Evolutionary conservation across 352 stramenopile genomes (phyloP).

Genomic region (Globisporangium mamillatum): DNA sequence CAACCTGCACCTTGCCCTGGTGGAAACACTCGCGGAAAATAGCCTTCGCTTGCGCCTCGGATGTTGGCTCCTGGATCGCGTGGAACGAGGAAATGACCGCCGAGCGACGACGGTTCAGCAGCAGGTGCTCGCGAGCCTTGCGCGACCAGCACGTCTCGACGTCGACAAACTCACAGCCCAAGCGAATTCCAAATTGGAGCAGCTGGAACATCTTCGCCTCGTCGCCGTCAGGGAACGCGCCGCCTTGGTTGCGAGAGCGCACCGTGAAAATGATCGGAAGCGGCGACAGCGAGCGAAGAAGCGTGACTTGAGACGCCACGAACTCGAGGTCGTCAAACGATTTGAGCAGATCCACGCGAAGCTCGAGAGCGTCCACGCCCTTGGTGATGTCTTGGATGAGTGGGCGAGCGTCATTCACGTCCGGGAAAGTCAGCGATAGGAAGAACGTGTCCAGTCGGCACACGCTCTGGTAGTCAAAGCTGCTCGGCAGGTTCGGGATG

Average conservation of each 20-base stretch:
- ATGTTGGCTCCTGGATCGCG: constrained; percentile 50
- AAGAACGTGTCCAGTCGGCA: constrained; percentile 71
- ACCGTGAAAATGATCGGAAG: constrained; percentile 97
- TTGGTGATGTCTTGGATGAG: constrained; percentile 51
- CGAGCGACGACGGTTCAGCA: constrained; percentile 37
- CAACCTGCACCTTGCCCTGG: constrained; percentile 71
- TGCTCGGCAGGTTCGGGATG: constrained; percentile 37
- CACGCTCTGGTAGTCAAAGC: constrained; percentile 51
- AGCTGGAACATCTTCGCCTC: constrained; percentile 86
- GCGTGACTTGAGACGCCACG: constrained; percentile 70
- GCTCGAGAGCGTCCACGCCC: constrained; percentile 95
- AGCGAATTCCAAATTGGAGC: constrained; percentile 88
- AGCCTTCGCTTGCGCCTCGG: constrained; percentile 37
- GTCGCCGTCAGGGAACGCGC: constrained; percentile 91
- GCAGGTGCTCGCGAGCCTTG: constrained; percentile 56
- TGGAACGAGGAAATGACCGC: constrained; percentile 83
- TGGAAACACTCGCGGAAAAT: constrained; percentile 77
- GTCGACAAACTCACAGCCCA: constrained; percentile 95
- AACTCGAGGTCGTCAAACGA: constrained; percentile 46
- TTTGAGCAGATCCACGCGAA: constrained; percentile 93
- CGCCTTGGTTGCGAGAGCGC: constrained; percentile 91
- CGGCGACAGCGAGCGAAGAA: constrained; percentile 82
- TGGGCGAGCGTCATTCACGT: constrained; percentile 44
- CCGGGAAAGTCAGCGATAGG: constrained; percentile 70
- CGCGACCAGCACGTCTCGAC: constrained; percentile 91